Conservation (phyloP, 73 alveolate species). For the Breviolum minutum region DNA sequence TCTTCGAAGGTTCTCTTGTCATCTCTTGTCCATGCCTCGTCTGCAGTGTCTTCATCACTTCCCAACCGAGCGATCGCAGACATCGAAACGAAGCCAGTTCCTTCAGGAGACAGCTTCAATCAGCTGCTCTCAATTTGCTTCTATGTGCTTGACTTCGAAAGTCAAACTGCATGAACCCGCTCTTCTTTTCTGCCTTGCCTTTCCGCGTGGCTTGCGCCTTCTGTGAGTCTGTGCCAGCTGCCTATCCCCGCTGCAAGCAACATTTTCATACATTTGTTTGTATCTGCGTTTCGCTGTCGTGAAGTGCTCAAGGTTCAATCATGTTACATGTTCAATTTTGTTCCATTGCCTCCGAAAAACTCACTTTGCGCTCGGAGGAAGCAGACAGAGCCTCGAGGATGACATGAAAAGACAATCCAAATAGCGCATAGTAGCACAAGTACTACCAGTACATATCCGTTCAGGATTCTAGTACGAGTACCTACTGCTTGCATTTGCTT, state of each 20-base stretch:
- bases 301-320: not conserved
- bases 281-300: not conserved
- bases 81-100: constrained; percentile 6
- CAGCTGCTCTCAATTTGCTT: not conserved
- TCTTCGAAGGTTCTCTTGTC: not conserved
- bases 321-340: not conserved
- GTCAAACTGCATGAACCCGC: no score
- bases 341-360: not conserved
- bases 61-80: constrained; percentile 10
- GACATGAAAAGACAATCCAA: not conserved
- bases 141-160: not conserved
- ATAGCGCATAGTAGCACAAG: not conserved
- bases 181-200: constrained; percentile 2
- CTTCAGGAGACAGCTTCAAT: not conserved
- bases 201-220: constrained; percentile 8
- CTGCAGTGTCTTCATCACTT: constrained; percentile 7
- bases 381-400: not conserved
- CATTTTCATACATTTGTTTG: not conserved
- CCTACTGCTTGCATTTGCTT: no score
- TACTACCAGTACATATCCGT: not conserved
- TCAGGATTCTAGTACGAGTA: not conserved
- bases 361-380: not conserved
- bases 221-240: constrained; percentile 23
- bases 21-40: not conserved
- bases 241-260: not conserved